phyloP scores from a whole-genome alignment of 495 filamentous ascomycete species.

The Podospora comata region DNA sequence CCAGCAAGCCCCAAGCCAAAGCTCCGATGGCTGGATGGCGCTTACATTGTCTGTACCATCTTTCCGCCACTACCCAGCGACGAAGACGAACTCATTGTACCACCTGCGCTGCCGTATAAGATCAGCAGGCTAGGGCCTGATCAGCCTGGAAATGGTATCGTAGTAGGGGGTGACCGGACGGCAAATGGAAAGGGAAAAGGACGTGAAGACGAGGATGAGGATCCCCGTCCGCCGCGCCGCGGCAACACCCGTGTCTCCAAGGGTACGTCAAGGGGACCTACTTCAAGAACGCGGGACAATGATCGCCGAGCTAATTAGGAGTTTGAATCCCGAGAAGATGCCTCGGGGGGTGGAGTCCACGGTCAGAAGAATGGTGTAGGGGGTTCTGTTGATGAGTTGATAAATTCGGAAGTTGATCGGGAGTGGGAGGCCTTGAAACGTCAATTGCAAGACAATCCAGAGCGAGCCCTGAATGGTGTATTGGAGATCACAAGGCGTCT shows the following conservation, averaged over 20 bases:
- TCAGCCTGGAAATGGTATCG: neutral
- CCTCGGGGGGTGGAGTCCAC: neutral
- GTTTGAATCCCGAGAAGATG: neutral
- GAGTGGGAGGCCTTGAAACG: too few species aligned
- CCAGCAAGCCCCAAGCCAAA: conserved; percentile 69
- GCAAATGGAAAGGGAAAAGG: neutral
- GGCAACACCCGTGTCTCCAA: neutral
- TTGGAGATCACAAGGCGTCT: too few species aligned
- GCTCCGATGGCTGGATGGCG: conserved; percentile 78
- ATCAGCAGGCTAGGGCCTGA: conserved; percentile 19
- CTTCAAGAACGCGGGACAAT: neutral
- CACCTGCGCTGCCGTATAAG: conserved; percentile 47
- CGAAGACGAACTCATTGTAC: conserved; percentile 64
- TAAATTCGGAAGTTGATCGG: too few species aligned
- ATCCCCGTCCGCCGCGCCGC: neutral
- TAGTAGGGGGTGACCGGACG: neutral
- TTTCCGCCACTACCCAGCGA: conserved; percentile 56
- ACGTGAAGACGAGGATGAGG: neutral
- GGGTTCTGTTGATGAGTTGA: too few species aligned
- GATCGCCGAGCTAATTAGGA: neutral
- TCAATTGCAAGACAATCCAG: too few species aligned
- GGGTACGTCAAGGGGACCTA: neutral
- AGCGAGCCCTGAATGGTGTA: too few species aligned
- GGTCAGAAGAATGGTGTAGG: too few species aligned
- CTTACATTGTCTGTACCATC: conserved; percentile 80